Evolutionary conservation across 2,329 filamentous ascomycete species (phyloP), one percentile per base, ranked within the genome.

Genomic region (Ceratocystis harringtonii): DNA sequence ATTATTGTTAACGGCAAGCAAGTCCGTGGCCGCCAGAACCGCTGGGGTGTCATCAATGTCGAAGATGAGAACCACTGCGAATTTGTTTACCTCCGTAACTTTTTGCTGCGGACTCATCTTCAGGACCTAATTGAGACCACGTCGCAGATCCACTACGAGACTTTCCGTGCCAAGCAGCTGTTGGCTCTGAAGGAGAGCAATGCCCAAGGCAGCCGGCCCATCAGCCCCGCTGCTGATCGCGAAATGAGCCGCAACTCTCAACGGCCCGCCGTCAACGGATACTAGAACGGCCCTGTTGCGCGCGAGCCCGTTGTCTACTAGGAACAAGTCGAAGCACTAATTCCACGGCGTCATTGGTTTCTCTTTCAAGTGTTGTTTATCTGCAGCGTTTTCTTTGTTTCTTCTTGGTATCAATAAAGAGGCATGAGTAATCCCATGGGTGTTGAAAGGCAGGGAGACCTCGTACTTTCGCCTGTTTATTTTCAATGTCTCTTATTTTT

Each of bases 21-120:
- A 79, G 94, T 99, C 69, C 91, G 92, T 70, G 94, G 92, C 70
- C 92, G 94, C 73, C 94, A 99, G 79, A 99, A 97, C 84, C 87
- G 94, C 77, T 99, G 94, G 94, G 94, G 94, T 72, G 89, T 97
- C 70, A 97, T 99, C 82, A 99, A 99, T 74, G 92, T 99, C 72
- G 94, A 99, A 80, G 92, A 99, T 72, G 94, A 99, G 82, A 95
- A 87, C 79, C 94, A 99, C 82, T 99, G 94, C 84, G 94, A 99
- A 84, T 99, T 99, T 74, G 88, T 97, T 74, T 96, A 96, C 77
- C 85, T 99, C 69, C 88, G 94, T 75, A 92, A 99, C 83, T 99
- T 99, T 85, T 85, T 99, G 70, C 95, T 95, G 72, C 90, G 94
- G 75, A 97, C 94, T 69, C 94, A 99, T 78, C 85, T 99, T 66